Conservation (phyloP, 805 yeast genomes). For the Spathaspora hagerdaliae region DNA sequence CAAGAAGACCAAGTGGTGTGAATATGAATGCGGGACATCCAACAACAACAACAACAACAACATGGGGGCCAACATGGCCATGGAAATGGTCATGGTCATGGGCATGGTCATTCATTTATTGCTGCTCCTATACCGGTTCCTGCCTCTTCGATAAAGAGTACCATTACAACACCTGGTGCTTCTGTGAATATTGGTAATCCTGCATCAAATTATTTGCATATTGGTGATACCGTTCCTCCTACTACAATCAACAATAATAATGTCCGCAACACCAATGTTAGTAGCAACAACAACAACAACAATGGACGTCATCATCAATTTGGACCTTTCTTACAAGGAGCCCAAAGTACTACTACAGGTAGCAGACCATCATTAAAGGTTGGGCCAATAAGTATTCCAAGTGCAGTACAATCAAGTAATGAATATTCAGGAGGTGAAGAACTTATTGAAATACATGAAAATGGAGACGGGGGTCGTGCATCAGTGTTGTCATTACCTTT, state of each 20-base stretch:
- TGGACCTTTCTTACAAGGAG: not conserved
- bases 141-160: not conserved
- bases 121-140: slow-evolving; percentile 15
- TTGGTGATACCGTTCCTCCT: not conserved
- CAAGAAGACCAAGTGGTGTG: not conserved
- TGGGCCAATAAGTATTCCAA: slow-evolving; percentile 27
- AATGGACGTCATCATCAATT: not conserved
- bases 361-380: slow-evolving; percentile 18
- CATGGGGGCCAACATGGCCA: not conserved
- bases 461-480: slow-evolving; percentile 38
- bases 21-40: not conserved
- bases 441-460: slow-evolving; percentile 3
- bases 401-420: not conserved
- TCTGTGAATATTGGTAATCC: not conserved
- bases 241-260: not conserved
- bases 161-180: not conserved
- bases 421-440: not conserved
- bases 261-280: too few relatives aligned
- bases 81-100: too few relatives aligned
- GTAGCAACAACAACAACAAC: not conserved
- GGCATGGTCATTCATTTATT: not conserved
- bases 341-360: not conserved
- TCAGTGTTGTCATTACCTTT: slow-evolving; percentile 69
- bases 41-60: not conserved
- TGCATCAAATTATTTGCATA: not conserved